phyloP scores from a whole-genome alignment of 371 early-diverging fungal species.

The Mucor saturninus region DNA sequence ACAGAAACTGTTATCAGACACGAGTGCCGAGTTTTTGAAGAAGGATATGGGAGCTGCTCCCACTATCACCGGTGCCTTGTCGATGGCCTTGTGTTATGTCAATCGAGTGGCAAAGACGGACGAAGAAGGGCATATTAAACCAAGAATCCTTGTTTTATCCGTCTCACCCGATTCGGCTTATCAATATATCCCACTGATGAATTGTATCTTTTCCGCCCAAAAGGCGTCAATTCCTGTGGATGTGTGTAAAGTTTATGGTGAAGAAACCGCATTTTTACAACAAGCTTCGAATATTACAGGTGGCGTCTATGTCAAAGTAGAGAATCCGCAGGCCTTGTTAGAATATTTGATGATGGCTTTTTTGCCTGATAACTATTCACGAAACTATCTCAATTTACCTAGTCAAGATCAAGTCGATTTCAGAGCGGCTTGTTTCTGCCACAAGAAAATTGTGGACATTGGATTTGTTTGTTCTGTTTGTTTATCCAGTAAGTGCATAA shows the following conservation, averaged over 20 bases:
- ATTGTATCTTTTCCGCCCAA: slow-evolving; percentile 95
- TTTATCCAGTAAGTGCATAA: slow-evolving; percentile 78
- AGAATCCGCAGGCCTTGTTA: slow-evolving; percentile 70
- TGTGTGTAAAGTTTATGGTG: slow-evolving; percentile 82
- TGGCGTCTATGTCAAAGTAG: slow-evolving; percentile 79
- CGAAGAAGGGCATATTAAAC: slow-evolving; percentile 65
- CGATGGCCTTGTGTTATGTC: slow-evolving; percentile 73
- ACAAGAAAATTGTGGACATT: slow-evolving; percentile 87
- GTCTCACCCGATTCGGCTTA: slow-evolving; percentile 85
- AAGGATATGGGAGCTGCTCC: slow-evolving; percentile 46
- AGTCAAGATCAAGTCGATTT: slow-evolving; percentile 88
- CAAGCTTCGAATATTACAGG: slow-evolving; percentile 92
- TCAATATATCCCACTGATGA: slow-evolving; percentile 96
- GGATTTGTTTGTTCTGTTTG: slow-evolving; percentile 97
- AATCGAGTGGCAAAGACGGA: slow-evolving; percentile 65
- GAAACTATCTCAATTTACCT: slow-evolving; percentile 75
- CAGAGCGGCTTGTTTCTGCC: slow-evolving; percentile 96
- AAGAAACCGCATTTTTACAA: slow-evolving; percentile 86
- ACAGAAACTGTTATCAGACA: slow-evolving; percentile 46
- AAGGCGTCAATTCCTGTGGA: slow-evolving; percentile 87
- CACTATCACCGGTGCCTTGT: slow-evolving; percentile 63
- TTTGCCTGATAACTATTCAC: slow-evolving; percentile 79
- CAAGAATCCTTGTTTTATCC: slow-evolving; percentile 86
- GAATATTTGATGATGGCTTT: slow-evolving; percentile 90
- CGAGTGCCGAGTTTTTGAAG: slow-evolving; percentile 45